Evolutionary conservation across 108 stramenopile species (phyloP), one percentile per base, ranked within the genome.

Genomic region (Nitzschia sp.): DNA sequence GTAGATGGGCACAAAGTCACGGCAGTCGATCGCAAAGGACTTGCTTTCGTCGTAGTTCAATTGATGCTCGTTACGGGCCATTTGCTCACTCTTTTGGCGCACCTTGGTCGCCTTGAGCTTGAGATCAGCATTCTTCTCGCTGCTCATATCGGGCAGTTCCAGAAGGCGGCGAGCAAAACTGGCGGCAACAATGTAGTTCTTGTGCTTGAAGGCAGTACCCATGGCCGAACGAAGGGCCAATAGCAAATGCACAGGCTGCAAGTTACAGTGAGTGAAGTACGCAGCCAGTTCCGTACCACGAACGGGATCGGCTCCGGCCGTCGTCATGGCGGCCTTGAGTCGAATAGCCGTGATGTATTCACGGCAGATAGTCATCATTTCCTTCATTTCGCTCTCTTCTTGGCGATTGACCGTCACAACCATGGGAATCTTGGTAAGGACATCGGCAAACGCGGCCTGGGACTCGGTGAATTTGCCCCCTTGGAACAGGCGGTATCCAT

Each of bases 261-360:
- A 83, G 68, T 98, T 96, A 82, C 98, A 98, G 83, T 98, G 98
- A n/a, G 99, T 99, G 71, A 99, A 97, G 87, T 98, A 98, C 6
- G 99, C 99, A 27, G 97, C 90, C 18, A 99, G 93, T 75, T 99
- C 99, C 8, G 97, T 95, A 27, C 85, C 77, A 55, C 98, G 89
- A 15, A 93, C 92, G 47, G 93, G 87, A 59, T 96, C 93, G 3
- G 70, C 63, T 11, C 71, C 82, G 26, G 79, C 77, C 19, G 79
- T 79, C 0, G 82, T 59, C 71, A 96, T 96, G 30, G 92, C 95
- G 35, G 72, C 82, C 84, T 98, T 98, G 75, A 99, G 81, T 21
- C 97, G 88, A 71, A 98, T 93, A 1, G 97, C 98, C 8, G 96
- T 98, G 34, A 98, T 92, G 85, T 99, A 99, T 79, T 99, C 98